Evolutionary conservation across 139 green algal species (phyloP), one percentile per base, ranked within the genome.

Genomic region (Micractinium conductrix): DNA sequence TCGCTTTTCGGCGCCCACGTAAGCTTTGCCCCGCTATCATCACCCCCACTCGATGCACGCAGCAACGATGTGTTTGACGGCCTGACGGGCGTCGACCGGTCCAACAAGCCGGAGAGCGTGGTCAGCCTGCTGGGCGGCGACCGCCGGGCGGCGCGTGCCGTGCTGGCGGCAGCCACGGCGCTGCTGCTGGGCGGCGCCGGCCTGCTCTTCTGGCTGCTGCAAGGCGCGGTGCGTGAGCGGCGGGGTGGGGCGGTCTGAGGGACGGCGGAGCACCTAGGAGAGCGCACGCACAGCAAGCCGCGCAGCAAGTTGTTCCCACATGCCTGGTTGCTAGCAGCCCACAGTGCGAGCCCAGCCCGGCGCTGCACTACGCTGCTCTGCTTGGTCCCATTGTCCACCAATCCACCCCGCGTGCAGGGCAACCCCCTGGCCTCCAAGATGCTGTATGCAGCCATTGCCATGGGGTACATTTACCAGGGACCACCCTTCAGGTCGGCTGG

Each of bases 51-150:
- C 1, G 1, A 30, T 14, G 5, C 35, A 45, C 86, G 82, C 92
- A 98, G 95, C 86, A 99, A 99, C 80, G 97, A 99, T 79, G 95
- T 91, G 1, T 99, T 97, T 91, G 97, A 99, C 89, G 86, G 94
- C 24, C 53, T 88, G 2, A 99, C 95, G 12, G 95, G 95, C 14
- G 96, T 98, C 22, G 97, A 99, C 87, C 82, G 40, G 28, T 50
- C 74, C 74, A 80, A 73, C 65, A 99, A 99, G 88, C 87, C 88
- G 3, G 97, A 99, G 89, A 97, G 91, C 16, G 91, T 99, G 17
- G 96, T 99, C n/a, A 98, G 98, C 89, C 88, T 99, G 63, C 94
- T 81, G 44, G 82, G 82, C 89, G 43, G 92, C 83, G 94, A 92
- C 78, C 58, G 83, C 1, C n/a, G 58, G 30, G 48, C 44, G 30